phyloP scores from a whole-genome alignment of 2,329 filamentous ascomycete genomes.

The Penicillium concentricum region DNA sequence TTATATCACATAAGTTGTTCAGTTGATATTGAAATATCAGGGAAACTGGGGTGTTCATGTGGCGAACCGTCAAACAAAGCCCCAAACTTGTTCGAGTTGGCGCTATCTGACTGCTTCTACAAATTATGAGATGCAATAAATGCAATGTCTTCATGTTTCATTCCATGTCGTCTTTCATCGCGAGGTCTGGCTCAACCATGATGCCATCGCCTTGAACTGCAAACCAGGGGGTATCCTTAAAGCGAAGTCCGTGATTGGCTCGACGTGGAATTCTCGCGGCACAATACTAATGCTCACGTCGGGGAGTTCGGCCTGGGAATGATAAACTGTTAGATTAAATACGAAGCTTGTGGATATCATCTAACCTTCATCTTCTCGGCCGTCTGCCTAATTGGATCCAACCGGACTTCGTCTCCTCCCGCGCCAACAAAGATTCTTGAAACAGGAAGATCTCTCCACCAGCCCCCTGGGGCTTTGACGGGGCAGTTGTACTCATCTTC shows the following conservation, averaged over 20 bases:
- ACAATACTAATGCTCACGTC: background rate
- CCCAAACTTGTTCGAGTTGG: background rate
- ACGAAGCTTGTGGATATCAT: no score
- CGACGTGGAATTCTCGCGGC: background rate
- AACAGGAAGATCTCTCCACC: background rate
- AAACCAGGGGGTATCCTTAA: background rate
- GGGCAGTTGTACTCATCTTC: background rate
- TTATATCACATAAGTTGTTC: background rate
- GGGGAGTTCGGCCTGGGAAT: background rate
- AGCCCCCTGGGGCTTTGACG: background rate
- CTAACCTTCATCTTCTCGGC: background rate
- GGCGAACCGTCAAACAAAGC: background rate
- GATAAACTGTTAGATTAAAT: background rate
- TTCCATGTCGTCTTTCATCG: background rate
- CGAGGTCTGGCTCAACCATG: background rate
- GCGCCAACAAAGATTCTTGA: background rate
- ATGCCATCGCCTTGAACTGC: background rate
- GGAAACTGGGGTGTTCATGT: background rate
- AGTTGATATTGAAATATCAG: background rate
- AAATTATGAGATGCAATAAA: background rate
- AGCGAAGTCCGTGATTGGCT: background rate
- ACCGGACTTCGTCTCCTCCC: background rate
- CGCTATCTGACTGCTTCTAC: background rate
- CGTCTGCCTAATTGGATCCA: background rate
- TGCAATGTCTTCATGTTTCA: background rate